Conservation (phyloP, 208 protist genomes). For the Crithidia expoeki region DNA sequence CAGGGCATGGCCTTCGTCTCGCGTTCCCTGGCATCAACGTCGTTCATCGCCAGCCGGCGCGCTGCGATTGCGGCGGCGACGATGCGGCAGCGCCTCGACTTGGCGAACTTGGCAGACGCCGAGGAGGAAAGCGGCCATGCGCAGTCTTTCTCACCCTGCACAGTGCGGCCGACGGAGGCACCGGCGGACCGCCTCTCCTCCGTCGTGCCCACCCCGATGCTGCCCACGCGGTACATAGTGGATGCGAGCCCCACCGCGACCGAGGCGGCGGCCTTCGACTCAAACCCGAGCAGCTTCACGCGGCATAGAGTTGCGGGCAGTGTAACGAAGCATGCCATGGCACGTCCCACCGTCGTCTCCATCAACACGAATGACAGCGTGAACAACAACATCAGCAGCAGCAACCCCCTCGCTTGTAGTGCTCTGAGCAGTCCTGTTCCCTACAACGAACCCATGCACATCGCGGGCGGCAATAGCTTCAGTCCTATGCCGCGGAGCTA, state of each 20-base stretch:
- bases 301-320: conserved; percentile 3
- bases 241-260: conserved; percentile 2
- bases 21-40: conserved; percentile 42
- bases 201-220: background rate
- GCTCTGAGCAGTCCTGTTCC: no score
- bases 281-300: conserved; percentile 13
- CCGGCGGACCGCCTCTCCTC: background rate
- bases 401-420: background rate
- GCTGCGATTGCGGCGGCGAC: conserved; percentile 31
- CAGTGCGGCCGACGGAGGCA: background rate
- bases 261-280: conserved; percentile 21
- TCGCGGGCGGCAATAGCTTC: background rate
- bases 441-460: background rate
- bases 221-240: conserved; percentile 2
- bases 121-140: background rate
- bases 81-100: conserved; percentile 18
- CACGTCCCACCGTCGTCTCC: background rate
- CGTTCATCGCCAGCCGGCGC: conserved; percentile 45
- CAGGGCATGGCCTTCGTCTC: conserved; percentile 36
- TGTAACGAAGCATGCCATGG: background rate
- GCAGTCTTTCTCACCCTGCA: background rate
- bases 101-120: conserved; percentile 2
- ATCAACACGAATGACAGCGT: no score
- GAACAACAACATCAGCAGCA: conserved; percentile 6
- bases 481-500: conserved; percentile 13